These are phyloP conservation scores for Fusarium pininemorale DNA, from an alignment of 2,329 filamentous ascomycete genomes.

Conservation along the genomic window DNA sequence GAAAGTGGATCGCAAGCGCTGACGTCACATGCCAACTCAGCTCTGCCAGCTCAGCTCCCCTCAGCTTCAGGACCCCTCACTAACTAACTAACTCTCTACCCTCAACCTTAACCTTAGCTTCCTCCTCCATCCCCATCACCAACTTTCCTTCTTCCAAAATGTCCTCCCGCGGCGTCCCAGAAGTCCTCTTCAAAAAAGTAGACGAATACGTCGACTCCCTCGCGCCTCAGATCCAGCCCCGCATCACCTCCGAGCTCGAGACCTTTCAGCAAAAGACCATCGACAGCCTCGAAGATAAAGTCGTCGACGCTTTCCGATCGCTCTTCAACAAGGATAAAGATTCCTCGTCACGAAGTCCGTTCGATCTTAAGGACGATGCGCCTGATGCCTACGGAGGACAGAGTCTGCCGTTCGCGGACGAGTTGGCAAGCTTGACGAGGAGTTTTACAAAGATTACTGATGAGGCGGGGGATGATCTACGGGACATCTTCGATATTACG, in stretches of 20 bases:
- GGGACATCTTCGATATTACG: conserved; percentile 56
- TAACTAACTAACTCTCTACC: too few species aligned
- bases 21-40: conserved; percentile 26
- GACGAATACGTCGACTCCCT: conserved; percentile 59
- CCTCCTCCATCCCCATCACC: not conserved
- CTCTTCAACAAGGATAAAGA: conserved; percentile 51
- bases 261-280: conserved; percentile 56
- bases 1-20: conserved; percentile 8
- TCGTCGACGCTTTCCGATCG: conserved; percentile 55
- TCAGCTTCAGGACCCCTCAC: not conserved
- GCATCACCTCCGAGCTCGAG: conserved; percentile 56
- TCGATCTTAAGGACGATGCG: conserved; percentile 46
- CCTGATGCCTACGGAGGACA: conserved; percentile 54
- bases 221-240: conserved; percentile 56
- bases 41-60: conserved; percentile 12
- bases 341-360: conserved; percentile 34
- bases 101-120: not conserved
- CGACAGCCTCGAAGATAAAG: conserved; percentile 55
- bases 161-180: conserved; percentile 52
- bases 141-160: conserved; percentile 26
- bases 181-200: conserved; percentile 55
- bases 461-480: conserved; percentile 53
- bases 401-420: conserved; percentile 57
- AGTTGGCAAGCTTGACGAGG: conserved; percentile 54
- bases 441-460: conserved; percentile 53